Evolutionary conservation across 2,329 filamentous ascomycete genomes (phyloP), one percentile per base, ranked within the genome.

Genomic region (Plectosphaerella cucumerina): DNA sequence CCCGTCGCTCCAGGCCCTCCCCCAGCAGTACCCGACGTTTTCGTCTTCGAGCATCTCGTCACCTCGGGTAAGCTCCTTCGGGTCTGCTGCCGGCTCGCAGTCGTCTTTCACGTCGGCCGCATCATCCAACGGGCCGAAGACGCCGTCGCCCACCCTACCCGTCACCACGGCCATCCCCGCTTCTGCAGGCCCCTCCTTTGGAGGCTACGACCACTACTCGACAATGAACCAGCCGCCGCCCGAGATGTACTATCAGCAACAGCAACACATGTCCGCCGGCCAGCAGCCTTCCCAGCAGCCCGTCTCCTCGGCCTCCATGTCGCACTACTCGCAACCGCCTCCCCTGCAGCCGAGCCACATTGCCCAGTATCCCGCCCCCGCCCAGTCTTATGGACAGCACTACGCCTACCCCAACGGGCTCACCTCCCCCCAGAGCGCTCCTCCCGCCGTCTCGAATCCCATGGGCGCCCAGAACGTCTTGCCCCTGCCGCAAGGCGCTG

Each of bases 241-340:
- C 60, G 93, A 96, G 62, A 89, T 95, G 85, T 94, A 96, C 69
- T 91, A 94, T 64, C 80, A 86, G 65, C 75, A 82, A 62, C 80
- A 86, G 65, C 75, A 82, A 62, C 89, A 94, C 70, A 86, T 95
- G 76, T 88, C 89, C 61, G 82, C 85, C 59, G 86, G 86, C 54
- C 89, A 89, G 66, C 78, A 84, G 53, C 88, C 87, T 62, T 78
- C 85, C 53, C 86, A 89, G 10, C 85, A 89, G 20, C 87, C 89
- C 44, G 87, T 90, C 14, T 89, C 90, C 1, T 77, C 85, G 53
- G 79, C 77, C 48, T 80, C 95, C 68, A 75, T 81, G 43, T 89
- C 92, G 60, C 96, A 96, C 69, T 85, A 86, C 51, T 88, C 89
- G 53, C 89, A 93, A 59, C 86, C 89, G 11, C 81, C 87, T 9